Evolutionary conservation across 139 green algal genomes (phyloP).

Genomic region (Tetraselmis striata): DNA sequence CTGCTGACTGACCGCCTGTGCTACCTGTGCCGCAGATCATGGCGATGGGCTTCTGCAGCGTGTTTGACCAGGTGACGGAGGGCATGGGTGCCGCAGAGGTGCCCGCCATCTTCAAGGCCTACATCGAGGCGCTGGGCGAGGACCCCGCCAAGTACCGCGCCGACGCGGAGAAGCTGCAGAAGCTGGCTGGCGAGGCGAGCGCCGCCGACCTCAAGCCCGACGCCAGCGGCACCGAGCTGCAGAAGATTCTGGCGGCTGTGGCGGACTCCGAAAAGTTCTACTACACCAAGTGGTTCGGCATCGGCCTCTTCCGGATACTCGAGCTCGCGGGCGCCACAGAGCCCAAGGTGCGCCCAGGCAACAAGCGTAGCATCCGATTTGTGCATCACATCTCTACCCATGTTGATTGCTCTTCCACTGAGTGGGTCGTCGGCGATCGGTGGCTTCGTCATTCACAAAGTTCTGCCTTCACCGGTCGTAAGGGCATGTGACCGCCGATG

Average conservation of each 20-base stretch:
- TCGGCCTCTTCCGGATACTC: slow-evolving; percentile 84
- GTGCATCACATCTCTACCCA: no score
- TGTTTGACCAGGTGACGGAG: slow-evolving; percentile 86
- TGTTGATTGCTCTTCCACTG: no score
- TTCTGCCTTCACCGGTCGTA: no score
- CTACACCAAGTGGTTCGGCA: slow-evolving; percentile 90
- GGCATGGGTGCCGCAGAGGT: slow-evolving; percentile 28
- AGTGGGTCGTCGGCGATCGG: no score
- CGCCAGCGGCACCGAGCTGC: slow-evolving; percentile 36
- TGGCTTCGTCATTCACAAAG: no score
- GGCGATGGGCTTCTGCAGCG: slow-evolving; percentile 77
- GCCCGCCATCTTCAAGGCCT: slow-evolving; percentile 65
- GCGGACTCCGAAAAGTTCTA: slow-evolving; percentile 50
- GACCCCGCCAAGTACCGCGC: slow-evolving; percentile 56
- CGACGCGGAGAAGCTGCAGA: slow-evolving; percentile 17
- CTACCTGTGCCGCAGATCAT: slow-evolving; percentile 50
- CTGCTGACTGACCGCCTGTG: no score
- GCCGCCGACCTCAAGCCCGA: slow-evolving; percentile 40
- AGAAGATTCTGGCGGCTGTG: slow-evolving; percentile 60
- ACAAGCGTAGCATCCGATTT: no score
- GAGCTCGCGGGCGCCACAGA: slow-evolving; percentile 65
- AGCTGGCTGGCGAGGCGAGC: slow-evolving; percentile 48
- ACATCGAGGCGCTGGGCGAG: slow-evolving; percentile 70
- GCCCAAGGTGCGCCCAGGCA: neutral
- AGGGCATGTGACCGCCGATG: no score